phyloP scores from a whole-genome alignment of 1,284 basidiomycete genomes.

The Ganoderma leucocontextum region DNA sequence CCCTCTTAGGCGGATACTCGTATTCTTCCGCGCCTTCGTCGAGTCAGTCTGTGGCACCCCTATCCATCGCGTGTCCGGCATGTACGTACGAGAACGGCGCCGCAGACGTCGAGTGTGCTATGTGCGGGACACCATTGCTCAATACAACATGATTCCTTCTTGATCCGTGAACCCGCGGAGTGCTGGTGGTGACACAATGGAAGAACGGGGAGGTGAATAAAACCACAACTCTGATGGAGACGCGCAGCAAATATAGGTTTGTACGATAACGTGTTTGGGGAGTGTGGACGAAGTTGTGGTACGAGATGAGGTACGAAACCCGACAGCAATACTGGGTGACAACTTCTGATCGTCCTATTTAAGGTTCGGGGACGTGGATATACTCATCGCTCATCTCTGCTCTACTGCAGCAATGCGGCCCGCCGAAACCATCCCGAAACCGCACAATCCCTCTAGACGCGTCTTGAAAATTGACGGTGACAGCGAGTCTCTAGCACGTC shows the following conservation, averaged over 20 bases:
- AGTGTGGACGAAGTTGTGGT: background rate
- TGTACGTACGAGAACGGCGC: slow-evolving; percentile 42
- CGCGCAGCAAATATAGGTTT: background rate
- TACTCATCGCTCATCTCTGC: background rate
- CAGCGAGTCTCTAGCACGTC: slow-evolving; percentile 17
- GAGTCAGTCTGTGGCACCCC: slow-evolving; percentile 23
- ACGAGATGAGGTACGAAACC: background rate
- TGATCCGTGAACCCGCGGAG: background rate
- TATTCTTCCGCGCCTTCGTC: slow-evolving; percentile 29
- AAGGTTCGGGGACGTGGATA: background rate
- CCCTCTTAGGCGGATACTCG: slow-evolving; percentile 56
- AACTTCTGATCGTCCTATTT: background rate
- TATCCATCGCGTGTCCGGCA: slow-evolving; percentile 36
- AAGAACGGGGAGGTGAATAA: background rate
- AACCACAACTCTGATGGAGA: background rate
- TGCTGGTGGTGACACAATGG: background rate
- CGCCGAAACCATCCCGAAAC: slow-evolving; percentile 8
- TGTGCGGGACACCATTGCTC: slow-evolving; percentile 39
- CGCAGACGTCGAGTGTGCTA: slow-evolving; percentile 35
- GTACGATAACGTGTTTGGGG: background rate
- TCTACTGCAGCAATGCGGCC: background rate
- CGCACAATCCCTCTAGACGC: slow-evolving; percentile 14
- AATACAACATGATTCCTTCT: slow-evolving; percentile 18
- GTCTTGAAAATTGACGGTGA: background rate
- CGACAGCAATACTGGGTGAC: background rate